A percentile compares a stretch with the other conserved stretches of the same genome.
Conservation (phyloP, 768 basidiomycete genomes). For the Chlorophyllum brunneum region DNA sequence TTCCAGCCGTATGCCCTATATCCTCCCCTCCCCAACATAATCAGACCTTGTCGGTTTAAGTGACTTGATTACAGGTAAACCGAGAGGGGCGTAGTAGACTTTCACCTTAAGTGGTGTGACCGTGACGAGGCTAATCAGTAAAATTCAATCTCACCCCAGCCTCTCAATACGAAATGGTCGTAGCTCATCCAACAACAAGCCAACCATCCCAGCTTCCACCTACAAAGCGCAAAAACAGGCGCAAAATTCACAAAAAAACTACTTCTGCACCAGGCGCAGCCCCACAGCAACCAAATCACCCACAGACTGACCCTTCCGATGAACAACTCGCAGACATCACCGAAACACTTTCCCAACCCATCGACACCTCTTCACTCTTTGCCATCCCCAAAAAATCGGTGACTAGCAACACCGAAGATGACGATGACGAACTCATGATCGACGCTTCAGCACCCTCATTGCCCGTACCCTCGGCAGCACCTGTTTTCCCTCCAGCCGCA, state of each 20-base stretch:
- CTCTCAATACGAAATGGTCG: conserved; percentile 33
- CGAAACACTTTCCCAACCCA: conserved; percentile 17
- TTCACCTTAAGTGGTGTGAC: too few relatives aligned
- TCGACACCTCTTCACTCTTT: conserved; percentile 13
- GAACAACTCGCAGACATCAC: conserved; percentile 22
- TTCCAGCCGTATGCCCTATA: too few relatives aligned
- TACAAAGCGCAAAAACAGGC: conserved; percentile 30
- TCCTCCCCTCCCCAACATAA: too few relatives aligned
- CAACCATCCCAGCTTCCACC: conserved; percentile 15
- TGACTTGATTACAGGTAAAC: too few relatives aligned
- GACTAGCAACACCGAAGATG: conserved; percentile 17
- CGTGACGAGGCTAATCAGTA: conserved; percentile 6
- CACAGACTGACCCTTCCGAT: conserved; percentile 17
- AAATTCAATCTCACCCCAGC: conserved; percentile 3
- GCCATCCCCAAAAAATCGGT: neutral
- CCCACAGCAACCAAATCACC: conserved; percentile 15
- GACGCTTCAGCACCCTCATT: conserved; percentile 29
- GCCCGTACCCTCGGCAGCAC: conserved; percentile 46
- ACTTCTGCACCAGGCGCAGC: conserved; percentile 17
- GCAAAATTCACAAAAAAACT: conserved; percentile 34
- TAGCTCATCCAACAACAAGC: conserved; percentile 24
- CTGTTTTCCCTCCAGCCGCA: conserved; percentile 68
- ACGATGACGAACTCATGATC: conserved; percentile 32
- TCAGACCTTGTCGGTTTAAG: too few relatives aligned
- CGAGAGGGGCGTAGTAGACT: too few relatives aligned